These are phyloP conservation scores for Fistulifera pelliculosa DNA, from an alignment of 108 stramenopile genomes.

Conservation along the genomic window DNA sequence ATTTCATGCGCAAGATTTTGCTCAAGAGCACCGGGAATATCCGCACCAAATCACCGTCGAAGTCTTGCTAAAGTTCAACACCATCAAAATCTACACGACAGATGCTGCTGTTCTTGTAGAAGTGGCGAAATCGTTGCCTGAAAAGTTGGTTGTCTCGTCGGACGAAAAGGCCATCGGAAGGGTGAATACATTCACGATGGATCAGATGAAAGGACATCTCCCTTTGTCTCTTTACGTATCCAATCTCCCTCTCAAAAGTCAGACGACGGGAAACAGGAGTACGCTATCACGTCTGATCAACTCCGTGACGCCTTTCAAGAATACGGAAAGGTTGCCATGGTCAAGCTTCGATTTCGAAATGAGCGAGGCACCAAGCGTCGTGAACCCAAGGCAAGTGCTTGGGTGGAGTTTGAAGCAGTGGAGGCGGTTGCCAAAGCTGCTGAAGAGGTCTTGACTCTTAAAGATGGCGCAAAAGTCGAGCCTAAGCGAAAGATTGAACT, in stretches of 20 bases:
- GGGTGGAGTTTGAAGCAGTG: slow-evolving; percentile 75
- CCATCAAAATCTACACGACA: slow-evolving; percentile 52
- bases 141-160: slow-evolving; percentile 34
- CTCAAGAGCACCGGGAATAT: slow-evolving; percentile 21
- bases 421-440: slow-evolving; percentile 78
- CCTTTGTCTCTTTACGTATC: slow-evolving; percentile 51
- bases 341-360: slow-evolving; percentile 44
- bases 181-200: slow-evolving; percentile 52
- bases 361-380: slow-evolving; percentile 14
- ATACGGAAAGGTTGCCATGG: slow-evolving; percentile 65
- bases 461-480: slow-evolving; percentile 28
- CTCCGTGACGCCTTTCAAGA: slow-evolving; percentile 51
- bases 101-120: slow-evolving; percentile 37
- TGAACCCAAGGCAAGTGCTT: slow-evolving; percentile 42
- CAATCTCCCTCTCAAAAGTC: slow-evolving; percentile 48
- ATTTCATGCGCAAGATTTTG: slow-evolving; percentile 66
- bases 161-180: slow-evolving; percentile 46
- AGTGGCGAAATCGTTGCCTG: slow-evolving; percentile 44
- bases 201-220: slow-evolving; percentile 61
- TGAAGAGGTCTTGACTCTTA: slow-evolving; percentile 36
- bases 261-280: slow-evolving; percentile 15
- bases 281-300: slow-evolving; percentile 32
- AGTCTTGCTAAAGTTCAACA: slow-evolving; percentile 57
- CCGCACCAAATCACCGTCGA: slow-evolving; percentile 40
- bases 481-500: slow-evolving; percentile 29